Evolutionary conservation across 495 filamentous ascomycete genomes (phyloP).

Genomic region (Penicillium ochrochloron): DNA sequence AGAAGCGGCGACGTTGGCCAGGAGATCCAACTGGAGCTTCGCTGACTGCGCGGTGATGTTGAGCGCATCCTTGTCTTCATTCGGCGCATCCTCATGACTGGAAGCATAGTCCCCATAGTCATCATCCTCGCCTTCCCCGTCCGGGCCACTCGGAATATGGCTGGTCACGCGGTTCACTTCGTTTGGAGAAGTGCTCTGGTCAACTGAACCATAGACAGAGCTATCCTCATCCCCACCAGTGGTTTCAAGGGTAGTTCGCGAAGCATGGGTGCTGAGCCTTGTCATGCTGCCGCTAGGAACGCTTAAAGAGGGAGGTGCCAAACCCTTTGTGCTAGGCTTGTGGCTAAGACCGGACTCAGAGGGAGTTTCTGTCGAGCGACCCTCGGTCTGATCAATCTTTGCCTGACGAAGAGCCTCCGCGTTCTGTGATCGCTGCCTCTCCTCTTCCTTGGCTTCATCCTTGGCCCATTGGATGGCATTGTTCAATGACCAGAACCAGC

Average conservation of each 20-base stretch:
- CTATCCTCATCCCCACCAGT: slow-evolving; percentile 59
- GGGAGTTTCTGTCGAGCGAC: slow-evolving; percentile 35
- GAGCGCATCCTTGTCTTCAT: slow-evolving; percentile 84
- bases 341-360: slow-evolving; percentile 38
- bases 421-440: slow-evolving; percentile 70
- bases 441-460: slow-evolving; percentile 91
- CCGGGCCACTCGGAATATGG: slow-evolving; percentile 49
- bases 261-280: slow-evolving; percentile 49
- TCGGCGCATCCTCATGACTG: slow-evolving; percentile 71
- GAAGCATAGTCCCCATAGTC: slow-evolving; percentile 85
- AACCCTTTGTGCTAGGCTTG: slow-evolving; percentile 45
- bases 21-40: slow-evolving; percentile 86
- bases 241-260: slow-evolving; percentile 56
- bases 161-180: slow-evolving; percentile 55
- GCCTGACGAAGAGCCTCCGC: slow-evolving; percentile 79
- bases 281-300: slow-evolving; percentile 44
- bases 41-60: slow-evolving; percentile 95
- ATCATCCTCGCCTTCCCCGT: slow-evolving; percentile 74
- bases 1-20: slow-evolving; percentile 81
- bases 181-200: slow-evolving; percentile 58
- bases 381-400: slow-evolving; percentile 63
- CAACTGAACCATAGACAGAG: slow-evolving; percentile 59
- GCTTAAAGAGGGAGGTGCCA: slow-evolving; percentile 40
- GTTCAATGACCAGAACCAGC: slow-evolving; percentile 95
- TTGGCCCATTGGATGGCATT: slow-evolving; percentile 99